phyloP scores from a whole-genome alignment of 1,139 yeast genomes.

The Candida tetrigidarum region DNA sequence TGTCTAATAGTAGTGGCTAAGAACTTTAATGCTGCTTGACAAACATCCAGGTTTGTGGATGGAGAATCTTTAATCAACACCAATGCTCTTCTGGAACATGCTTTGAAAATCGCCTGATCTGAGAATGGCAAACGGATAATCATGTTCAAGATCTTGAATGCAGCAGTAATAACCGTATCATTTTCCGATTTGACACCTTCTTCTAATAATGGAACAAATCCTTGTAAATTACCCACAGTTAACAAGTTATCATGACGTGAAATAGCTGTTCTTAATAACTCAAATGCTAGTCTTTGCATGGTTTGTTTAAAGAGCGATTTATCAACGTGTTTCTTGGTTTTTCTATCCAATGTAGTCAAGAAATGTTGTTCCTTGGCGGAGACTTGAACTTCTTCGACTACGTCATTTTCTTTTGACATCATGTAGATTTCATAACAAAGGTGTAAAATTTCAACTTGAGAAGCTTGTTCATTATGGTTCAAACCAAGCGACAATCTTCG shows the following conservation, averaged over 20 bases:
- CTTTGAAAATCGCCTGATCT: slow-evolving; percentile 55
- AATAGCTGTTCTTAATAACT: slow-evolving; percentile 73
- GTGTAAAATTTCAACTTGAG: slow-evolving; percentile 61
- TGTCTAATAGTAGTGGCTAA: slow-evolving; percentile 75
- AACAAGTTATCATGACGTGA: slow-evolving; percentile 61
- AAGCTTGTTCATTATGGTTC: slow-evolving; percentile 67
- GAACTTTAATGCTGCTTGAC: slow-evolving; percentile 79
- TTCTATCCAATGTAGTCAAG: slow-evolving; percentile 66
- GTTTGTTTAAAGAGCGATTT: slow-evolving; percentile 50
- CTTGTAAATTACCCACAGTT: slow-evolving; percentile 63
- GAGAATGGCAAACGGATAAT: slow-evolving; percentile 67
- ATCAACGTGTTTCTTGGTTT: slow-evolving; percentile 57
- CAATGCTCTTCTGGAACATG: slow-evolving; percentile 66
- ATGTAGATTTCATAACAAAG: slow-evolving; percentile 76
- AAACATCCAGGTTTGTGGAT: slow-evolving; percentile 76
- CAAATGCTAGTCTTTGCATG: slow-evolving; percentile 78
- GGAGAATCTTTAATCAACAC: slow-evolving; percentile 76
- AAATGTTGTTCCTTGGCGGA: slow-evolving; percentile 58
- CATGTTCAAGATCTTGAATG: slow-evolving; percentile 65
- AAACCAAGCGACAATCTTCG: slow-evolving; percentile 80
- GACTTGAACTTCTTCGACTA: slow-evolving; percentile 16
- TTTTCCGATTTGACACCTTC: slow-evolving; percentile 66
- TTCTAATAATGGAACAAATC: slow-evolving; percentile 76
- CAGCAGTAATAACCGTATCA: slow-evolving; percentile 74
- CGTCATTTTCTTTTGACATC: slow-evolving; percentile 41